Percentiles rank a stretch among this genome's conserved stretches.
phyloP scores from a whole-genome alignment of 176 grass and related monocot genomes.

The Juncus effusus region DNA sequence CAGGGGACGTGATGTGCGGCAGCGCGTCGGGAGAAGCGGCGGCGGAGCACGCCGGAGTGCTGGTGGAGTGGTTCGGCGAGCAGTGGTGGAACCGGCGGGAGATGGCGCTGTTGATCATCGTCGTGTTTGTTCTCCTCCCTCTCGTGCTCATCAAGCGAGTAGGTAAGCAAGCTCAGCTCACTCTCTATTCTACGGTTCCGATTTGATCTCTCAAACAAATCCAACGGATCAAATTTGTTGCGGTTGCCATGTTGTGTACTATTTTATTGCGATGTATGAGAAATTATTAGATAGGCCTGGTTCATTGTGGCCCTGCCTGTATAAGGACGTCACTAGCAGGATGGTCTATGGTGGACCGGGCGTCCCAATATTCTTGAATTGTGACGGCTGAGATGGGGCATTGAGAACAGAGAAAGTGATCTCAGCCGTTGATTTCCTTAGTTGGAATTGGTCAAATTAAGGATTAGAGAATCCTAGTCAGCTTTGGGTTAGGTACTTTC shows the following conservation, averaged over 20 bases:
- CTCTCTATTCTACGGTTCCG: not conserved
- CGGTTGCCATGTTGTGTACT: not conserved
- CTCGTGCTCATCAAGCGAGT: slow-evolving; percentile 71
- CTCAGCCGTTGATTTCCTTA: too few relatives aligned
- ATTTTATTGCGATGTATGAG: not conserved
- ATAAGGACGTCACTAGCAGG: too few relatives aligned
- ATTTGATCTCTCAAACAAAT: not conserved
- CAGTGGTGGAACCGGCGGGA: slow-evolving; percentile 73
- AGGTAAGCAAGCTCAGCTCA: slow-evolving; percentile 35
- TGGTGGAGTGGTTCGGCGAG: slow-evolving; percentile 65
- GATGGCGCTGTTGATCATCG: slow-evolving; percentile 45
- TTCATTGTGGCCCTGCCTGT: too few relatives aligned
- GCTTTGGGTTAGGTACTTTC: too few relatives aligned
- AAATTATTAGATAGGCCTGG: too few relatives aligned
- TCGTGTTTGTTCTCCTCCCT: slow-evolving; percentile 55
- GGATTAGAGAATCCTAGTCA: too few relatives aligned
- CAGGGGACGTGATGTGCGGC: slow-evolving; percentile 85
- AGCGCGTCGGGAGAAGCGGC: slow-evolving; percentile 32
- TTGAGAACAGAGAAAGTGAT: too few relatives aligned
- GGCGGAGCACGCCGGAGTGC: slow-evolving; percentile 52
- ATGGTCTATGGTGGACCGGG: too few relatives aligned
- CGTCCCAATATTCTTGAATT: too few relatives aligned
- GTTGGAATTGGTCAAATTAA: too few relatives aligned
- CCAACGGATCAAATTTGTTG: slow-evolving; percentile 1
- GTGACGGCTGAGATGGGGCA: too few relatives aligned